Conservation (phyloP, 192 early-diverging fungal species). For the Chytriomyces sp. region DNA sequence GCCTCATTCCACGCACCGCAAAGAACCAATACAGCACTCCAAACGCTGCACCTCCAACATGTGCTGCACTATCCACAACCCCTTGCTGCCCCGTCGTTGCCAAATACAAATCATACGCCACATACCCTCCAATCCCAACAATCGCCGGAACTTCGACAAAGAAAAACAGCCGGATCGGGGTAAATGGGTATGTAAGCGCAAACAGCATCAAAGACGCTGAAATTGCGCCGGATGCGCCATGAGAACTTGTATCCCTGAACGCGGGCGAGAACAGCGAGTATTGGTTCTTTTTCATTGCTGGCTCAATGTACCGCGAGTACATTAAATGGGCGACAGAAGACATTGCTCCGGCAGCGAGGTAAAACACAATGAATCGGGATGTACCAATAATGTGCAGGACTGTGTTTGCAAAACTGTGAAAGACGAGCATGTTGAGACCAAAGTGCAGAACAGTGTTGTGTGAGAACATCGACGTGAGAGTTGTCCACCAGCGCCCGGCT, state of each 20-base stretch:
- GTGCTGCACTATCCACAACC: constrained; percentile 42
- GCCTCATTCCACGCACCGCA: constrained; percentile 9
- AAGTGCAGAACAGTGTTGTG: constrained; percentile 44
- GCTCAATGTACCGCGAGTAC: constrained; percentile 34
- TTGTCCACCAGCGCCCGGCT: constrained; percentile 44
- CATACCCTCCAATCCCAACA: constrained; percentile 44
- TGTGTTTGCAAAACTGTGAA: constrained; percentile 43
- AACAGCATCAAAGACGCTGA: constrained; percentile 38
- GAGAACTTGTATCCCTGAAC: constrained; percentile 24
- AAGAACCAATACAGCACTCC: constrained; percentile 44
- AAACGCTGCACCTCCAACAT: constrained; percentile 47
- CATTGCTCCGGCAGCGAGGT: constrained; percentile 39
- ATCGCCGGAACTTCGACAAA: constrained; percentile 44
- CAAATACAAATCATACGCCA: constrained; percentile 47
- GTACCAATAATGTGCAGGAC: constrained; percentile 39
- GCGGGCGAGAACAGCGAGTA: neutral
- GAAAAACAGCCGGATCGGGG: constrained; percentile 40
- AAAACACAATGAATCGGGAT: constrained; percentile 43
- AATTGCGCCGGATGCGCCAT: constrained; percentile 44
- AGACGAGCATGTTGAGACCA: constrained; percentile 52
- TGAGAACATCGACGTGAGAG: constrained; percentile 42
- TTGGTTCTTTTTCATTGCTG: constrained; percentile 5
- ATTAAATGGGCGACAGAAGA: constrained; percentile 34
- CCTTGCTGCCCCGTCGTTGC: constrained; percentile 35
- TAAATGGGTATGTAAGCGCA: constrained; percentile 40